Conservation (phyloP, 2,329 filamentous ascomycete species). For the Hypoxylon sp. region DNA sequence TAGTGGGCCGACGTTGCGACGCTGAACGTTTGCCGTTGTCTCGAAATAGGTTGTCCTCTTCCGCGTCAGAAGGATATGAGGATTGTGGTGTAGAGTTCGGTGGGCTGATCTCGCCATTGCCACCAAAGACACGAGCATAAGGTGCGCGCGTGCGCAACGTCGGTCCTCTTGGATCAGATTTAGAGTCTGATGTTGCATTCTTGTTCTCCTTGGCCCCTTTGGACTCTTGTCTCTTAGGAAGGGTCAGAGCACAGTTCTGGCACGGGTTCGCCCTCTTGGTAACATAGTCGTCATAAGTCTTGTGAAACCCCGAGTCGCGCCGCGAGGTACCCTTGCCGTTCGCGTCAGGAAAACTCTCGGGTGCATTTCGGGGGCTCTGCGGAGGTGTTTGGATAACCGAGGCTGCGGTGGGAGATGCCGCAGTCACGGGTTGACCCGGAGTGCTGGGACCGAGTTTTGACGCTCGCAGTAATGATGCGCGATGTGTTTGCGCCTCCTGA, state of each 20-base stretch:
- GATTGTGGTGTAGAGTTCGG: conserved; percentile 59
- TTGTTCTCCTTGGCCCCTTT: conserved; percentile 34
- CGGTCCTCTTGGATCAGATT: conserved; percentile 57
- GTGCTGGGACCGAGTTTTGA: conserved; percentile 41
- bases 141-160: conserved; percentile 68
- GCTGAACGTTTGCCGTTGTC: conserved; percentile 40
- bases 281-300: conserved; percentile 72
- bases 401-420: conserved; percentile 44
- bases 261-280: conserved; percentile 70
- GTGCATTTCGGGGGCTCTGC: conserved; percentile 59
- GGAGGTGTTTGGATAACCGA: conserved; percentile 65
- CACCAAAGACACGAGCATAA: conserved; percentile 64
- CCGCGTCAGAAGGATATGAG: conserved; percentile 60
- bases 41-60: conserved; percentile 52
- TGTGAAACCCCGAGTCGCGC: conserved; percentile 67
- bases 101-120: conserved; percentile 57
- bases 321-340: conserved; percentile 46
- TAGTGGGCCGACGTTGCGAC: conserved; percentile 54
- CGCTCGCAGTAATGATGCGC: conserved; percentile 53
- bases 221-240: conserved; percentile 59
- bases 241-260: conserved; percentile 73
- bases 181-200: conserved; percentile 36
- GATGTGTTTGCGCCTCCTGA: conserved; percentile 55
- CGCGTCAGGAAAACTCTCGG: conserved; percentile 44
- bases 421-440: conserved; percentile 14